Conservation (phyloP, 139 green algal genomes). For the Edaphochlamys debaryana region DNA sequence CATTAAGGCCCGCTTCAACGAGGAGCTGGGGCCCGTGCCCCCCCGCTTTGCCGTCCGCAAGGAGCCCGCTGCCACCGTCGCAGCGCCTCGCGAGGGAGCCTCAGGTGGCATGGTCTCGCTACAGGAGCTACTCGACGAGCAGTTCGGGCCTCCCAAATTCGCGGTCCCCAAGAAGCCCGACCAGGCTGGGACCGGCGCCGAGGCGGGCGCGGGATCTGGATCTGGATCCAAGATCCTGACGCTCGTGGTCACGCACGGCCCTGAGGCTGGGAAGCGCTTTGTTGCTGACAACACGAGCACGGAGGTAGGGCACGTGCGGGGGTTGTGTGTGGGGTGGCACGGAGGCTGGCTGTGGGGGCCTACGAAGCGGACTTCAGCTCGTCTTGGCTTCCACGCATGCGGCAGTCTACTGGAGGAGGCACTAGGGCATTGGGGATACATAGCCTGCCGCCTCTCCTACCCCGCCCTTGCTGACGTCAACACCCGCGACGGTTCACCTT, state of each 20-base stretch:
- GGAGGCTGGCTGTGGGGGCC: too few species aligned
- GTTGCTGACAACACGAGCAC: conserved; percentile 6
- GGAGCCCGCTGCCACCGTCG: not conserved
- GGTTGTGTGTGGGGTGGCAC: not conserved
- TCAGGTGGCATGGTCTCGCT: not conserved
- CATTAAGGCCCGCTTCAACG: conserved; percentile 39
- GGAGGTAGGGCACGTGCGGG: conserved; percentile 44
- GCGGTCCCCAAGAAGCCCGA: conserved; percentile 43
- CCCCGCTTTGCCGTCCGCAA: conserved; percentile 28
- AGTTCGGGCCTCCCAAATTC: conserved; percentile 55
- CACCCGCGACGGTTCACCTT: too few species aligned
- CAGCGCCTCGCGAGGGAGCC: not conserved
- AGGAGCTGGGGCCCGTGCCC: conserved; percentile 23
- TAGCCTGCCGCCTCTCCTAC: too few species aligned
- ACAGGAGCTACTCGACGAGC: conserved; percentile 41
- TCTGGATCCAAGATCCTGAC: conserved; percentile 41
- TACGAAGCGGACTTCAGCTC: too few species aligned
- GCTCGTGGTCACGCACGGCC: conserved; percentile 65
- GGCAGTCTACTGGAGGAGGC: too few species aligned
- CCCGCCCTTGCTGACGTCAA: too few species aligned
- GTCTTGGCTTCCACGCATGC: too few species aligned
- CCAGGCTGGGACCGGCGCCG: not conserved
- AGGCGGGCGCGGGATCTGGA: too few species aligned
- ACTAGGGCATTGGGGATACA: too few species aligned
- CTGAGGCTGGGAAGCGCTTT: conserved; percentile 45